Evolutionary conservation across 2,329 filamentous ascomycete genomes (phyloP).

Genomic region (Aureobasidium musti): DNA sequence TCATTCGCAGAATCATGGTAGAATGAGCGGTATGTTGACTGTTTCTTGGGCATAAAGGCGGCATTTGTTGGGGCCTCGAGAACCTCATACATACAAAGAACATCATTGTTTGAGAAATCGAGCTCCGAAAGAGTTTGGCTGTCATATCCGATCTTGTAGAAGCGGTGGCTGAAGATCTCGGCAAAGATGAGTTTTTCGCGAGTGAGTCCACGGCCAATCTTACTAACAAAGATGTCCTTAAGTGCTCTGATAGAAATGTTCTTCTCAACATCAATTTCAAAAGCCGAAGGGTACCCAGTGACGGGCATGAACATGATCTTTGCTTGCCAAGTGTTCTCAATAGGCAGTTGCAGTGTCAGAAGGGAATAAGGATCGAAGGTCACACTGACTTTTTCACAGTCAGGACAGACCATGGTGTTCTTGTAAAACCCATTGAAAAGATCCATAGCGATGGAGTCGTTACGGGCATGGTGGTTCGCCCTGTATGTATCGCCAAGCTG

Average conservation of each 20-base stretch:
- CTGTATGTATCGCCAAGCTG: conserved; percentile 86
- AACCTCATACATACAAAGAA: conserved; percentile 74
- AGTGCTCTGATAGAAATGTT: conserved; percentile 68
- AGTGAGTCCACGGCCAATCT: conserved; percentile 56
- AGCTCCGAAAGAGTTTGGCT: conserved; percentile 67
- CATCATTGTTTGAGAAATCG: conserved; percentile 62
- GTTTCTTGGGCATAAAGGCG: conserved; percentile 32
- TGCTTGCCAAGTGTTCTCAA: conserved; percentile 79
- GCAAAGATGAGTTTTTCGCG: conserved; percentile 70
- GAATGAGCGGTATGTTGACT: conserved; percentile 27
- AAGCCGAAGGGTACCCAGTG: conserved; percentile 66
- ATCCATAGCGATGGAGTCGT: conserved; percentile 93
- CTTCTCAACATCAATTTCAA: conserved; percentile 80
- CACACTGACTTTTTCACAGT: conserved; percentile 93
- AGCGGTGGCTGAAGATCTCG: conserved; percentile 79
- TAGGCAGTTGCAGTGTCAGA: conserved; percentile 83
- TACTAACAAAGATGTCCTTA: conserved; percentile 56
- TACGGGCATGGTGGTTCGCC: conserved; percentile 86
- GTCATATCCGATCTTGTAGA: conserved; percentile 85
- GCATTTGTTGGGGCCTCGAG: conserved; percentile 78
- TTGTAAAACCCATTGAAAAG: conserved; percentile 98
- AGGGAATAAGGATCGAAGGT: conserved; percentile 98
- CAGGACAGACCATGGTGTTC: conserved; percentile 89
- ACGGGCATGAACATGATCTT: conserved; percentile 76
- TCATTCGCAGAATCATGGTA: conserved; percentile 41